Base-by-base conservation (phyloP, 345 rosid species). In the Erysimum cheiranthoides region DNA sequence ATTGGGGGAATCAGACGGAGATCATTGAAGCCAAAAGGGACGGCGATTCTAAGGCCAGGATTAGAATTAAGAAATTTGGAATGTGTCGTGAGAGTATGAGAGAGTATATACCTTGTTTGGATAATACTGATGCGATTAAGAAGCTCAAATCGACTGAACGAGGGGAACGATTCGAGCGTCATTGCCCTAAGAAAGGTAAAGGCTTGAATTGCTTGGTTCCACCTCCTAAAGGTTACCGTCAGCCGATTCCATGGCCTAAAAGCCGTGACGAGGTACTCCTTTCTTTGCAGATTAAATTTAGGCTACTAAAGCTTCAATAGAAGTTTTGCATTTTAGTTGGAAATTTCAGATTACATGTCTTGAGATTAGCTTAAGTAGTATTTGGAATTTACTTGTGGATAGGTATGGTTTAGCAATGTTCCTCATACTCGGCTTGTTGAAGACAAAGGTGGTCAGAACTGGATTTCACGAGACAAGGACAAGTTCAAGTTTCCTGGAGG, bases 401-500 rank as follows among this genome's bases (percentile, higher is more conserved):
- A 95, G 99, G 97, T 91, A 27, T 95, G 99, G 99, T 93, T 75
- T 58, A 83, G 71, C 69, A 95, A 95, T 81, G 96, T 95, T 74
- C 98, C 98, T 21, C 98, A 95, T 80, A 73, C 90, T 1, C 91
- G 94, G 51, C 77, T 95, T 62, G 99, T 86, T 72, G 96, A 93
- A 42, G 99, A 95, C 56, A 93, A 95, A 81, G 97, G 98, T 0
- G 99, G 98, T 58, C 99, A 95, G 79, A 95, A 95, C 79, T 95
- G 99, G 99, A 95, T 95, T 59, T 78, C 83, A 58, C 84, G 76
- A 66, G 86, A 59, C 50, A 92, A 95, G 62, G 81, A 84, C 80
- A 95, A 90, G 87, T 92, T 95, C 74, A 90, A 78, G 83, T 95
- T 92, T 83, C 97, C 99, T 16, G 99, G 98, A 27, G 99, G 99